These are phyloP conservation scores for Lachnellula hyalina DNA, from an alignment of 2,329 filamentous ascomycete species.

Conservation along the genomic window DNA sequence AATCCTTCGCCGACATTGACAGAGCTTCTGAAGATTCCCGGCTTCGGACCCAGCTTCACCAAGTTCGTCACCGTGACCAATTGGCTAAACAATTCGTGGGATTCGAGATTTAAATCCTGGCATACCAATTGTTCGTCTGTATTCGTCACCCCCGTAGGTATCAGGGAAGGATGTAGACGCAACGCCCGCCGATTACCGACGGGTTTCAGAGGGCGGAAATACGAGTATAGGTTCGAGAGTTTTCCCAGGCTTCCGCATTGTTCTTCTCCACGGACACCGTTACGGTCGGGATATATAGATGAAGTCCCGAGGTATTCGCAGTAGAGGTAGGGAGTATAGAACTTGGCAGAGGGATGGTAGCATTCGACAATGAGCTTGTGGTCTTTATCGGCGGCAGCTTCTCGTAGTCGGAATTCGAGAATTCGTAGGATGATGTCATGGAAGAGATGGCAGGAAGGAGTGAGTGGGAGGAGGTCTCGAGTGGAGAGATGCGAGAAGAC, in stretches of 20 bases:
- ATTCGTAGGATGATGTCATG: conserved; percentile 58
- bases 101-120: conserved; percentile 60
- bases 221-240: conserved; percentile 28
- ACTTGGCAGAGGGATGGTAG: conserved; percentile 65
- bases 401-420: conserved; percentile 57
- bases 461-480: conserved; percentile 49
- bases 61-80: conserved; percentile 64
- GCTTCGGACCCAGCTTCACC: conserved; percentile 57
- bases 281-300: conserved; percentile 39
- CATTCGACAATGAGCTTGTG: conserved; percentile 72
- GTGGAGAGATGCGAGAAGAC: conserved; percentile 46
- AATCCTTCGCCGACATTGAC: conserved; percentile 63
- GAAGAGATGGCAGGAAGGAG: conserved; percentile 56
- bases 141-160: conserved; percentile 23
- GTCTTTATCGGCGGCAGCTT: conserved; percentile 49
- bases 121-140: conserved; percentile 42
- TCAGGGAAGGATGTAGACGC: conserved; percentile 19
- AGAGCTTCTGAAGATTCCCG: conserved; percentile 58
- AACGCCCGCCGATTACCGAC: conserved; percentile 10
- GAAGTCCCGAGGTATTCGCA: conserved; percentile 64
- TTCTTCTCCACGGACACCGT: conserved; percentile 34
- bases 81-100: conserved; percentile 68
- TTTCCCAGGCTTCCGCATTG: conserved; percentile 24
- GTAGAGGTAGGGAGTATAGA: conserved; percentile 62
- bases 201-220: conserved; percentile 16